Evolutionary conservation across 768 basidiomycete species (phyloP).

Genomic region (Chlorophyllum brunneum): DNA sequence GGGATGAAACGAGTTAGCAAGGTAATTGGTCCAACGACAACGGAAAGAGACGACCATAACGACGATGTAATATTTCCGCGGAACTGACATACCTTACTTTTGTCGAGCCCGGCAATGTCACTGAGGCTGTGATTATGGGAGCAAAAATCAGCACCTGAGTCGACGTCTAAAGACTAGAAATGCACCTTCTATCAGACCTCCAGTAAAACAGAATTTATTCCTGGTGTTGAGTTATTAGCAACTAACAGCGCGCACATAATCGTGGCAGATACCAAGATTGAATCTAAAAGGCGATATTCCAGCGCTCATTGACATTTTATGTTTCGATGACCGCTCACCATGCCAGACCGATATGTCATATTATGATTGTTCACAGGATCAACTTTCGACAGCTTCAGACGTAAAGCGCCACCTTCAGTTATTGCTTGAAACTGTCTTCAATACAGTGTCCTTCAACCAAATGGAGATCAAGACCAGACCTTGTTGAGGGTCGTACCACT

Average conservation of each 20-base stretch:
- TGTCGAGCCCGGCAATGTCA: conserved; percentile 24
- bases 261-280: conserved; percentile 26
- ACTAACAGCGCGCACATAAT: background rate
- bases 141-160: background rate
- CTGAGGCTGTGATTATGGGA: conserved; percentile 17
- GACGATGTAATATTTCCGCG: background rate
- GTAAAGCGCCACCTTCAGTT: conserved; percentile 66
- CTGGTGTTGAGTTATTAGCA: conserved; percentile 15
- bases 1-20: background rate
- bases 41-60: too few relatives aligned
- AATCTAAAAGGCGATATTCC: conserved; percentile 21
- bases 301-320: background rate
- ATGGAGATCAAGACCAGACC: conserved; percentile 21
- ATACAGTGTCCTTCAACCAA: background rate
- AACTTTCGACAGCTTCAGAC: conserved; percentile 60
- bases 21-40: background rate
- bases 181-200: conserved; percentile 58
- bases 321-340: conserved; percentile 31
- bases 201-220: conserved; percentile 76
- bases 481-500: conserved; percentile 73
- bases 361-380: conserved; percentile 49
- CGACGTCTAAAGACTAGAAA: conserved; percentile 9
- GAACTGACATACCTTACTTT: conserved; percentile 19
- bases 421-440: conserved; percentile 34
- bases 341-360: conserved; percentile 57